Evolutionary conservation across 2,329 filamentous ascomycete genomes (phyloP), one percentile per base, ranked within the genome.

Genomic region (Teratosphaeria gauchensis): DNA sequence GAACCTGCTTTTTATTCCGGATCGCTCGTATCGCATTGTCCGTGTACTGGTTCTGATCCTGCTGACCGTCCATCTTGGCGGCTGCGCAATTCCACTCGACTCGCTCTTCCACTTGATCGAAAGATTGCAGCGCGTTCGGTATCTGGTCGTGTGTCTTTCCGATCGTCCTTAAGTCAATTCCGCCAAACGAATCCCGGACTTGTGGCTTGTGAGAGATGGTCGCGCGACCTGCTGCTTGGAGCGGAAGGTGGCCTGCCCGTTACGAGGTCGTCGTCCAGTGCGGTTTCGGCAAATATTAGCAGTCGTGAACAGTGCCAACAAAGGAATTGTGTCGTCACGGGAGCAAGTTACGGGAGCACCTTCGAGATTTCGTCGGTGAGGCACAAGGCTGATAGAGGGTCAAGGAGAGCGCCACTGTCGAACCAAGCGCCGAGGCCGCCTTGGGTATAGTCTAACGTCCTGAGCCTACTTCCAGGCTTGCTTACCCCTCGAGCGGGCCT

Each of bases 21-120:
- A 99, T 91, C 61, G 94, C 94, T 74, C 89, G 90, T 71, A 92
- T 87, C 68, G 90, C 88, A 84, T 90, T 92, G 78, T 96, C 90
- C 72, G 96, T 71, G 69, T 78, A 79, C 65, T 74, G 69, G 53
- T 71, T 67, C 64, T 76, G 74, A 65, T 74, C 61, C 28, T 55
- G 51, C 32, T 62, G 57, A 58, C 64, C 66, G 55, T 71, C 71
- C 71, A 73, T 73, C 58, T 6, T 68, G 61, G 63, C 62, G 33
- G 19, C 38, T 31, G 53, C 42, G 42, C 42, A 19, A 19, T 21
- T 6, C n/a, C 16, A 19, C 14, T 19, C 42, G n/a, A 21, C 14
- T 48, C 42, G 42, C 42, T 9, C n/a, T 7, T 19, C 3, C n/a
- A 8, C 42, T 19, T n/a, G n/a, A 16, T 16, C 19, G 16, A 2